A percentile compares a stretch with the other conserved stretches of the same genome.
phyloP scores from a whole-genome alignment of 164 flowering plant species.

The Sedum album region DNA sequence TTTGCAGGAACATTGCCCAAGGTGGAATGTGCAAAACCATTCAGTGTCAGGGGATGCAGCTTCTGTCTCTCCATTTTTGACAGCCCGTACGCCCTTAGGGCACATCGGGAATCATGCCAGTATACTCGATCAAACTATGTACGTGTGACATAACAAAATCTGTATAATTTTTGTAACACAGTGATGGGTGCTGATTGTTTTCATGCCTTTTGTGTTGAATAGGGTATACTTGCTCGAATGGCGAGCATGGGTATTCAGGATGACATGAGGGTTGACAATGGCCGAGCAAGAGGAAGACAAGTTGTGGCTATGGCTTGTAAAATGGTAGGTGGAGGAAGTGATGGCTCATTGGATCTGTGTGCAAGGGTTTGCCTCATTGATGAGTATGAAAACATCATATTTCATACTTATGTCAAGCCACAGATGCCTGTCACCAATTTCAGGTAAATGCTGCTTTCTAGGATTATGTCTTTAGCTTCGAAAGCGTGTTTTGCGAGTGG shows the following conservation, averaged over 20 bases:
- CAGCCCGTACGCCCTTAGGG: slow-evolving; percentile 43
- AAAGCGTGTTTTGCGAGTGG: not conserved
- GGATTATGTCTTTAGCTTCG: not conserved
- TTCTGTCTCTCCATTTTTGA: slow-evolving; percentile 55
- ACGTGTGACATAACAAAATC: slow-evolving; percentile 4
- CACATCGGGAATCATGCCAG: slow-evolving; percentile 61
- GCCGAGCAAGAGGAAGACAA: slow-evolving; percentile 31
- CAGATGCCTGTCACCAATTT: slow-evolving; percentile 64
- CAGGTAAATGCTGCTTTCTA: slow-evolving; percentile 27
- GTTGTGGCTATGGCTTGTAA: slow-evolving; percentile 73
- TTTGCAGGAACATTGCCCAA: slow-evolving; percentile 74
- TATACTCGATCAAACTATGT: slow-evolving; percentile 29
- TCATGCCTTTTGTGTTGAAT: not conserved
- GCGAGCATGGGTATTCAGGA: slow-evolving; percentile 46
- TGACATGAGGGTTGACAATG: slow-evolving; percentile 27
- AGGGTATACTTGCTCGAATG: slow-evolving; percentile 26
- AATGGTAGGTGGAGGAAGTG: slow-evolving; percentile 93
- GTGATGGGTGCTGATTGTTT: not conserved
- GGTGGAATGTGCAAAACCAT: slow-evolving; percentile 65
- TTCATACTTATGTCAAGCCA: slow-evolving; percentile 71
- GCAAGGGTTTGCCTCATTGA: slow-evolving; percentile 82
- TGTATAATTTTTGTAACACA: not conserved
- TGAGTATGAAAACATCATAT: slow-evolving; percentile 60
- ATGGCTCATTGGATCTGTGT: slow-evolving; percentile 71
- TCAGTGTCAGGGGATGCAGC: slow-evolving; percentile 60